Base-by-base conservation (phyloP, 106 monocot genomes). In the Dioscorea alata region DNA sequence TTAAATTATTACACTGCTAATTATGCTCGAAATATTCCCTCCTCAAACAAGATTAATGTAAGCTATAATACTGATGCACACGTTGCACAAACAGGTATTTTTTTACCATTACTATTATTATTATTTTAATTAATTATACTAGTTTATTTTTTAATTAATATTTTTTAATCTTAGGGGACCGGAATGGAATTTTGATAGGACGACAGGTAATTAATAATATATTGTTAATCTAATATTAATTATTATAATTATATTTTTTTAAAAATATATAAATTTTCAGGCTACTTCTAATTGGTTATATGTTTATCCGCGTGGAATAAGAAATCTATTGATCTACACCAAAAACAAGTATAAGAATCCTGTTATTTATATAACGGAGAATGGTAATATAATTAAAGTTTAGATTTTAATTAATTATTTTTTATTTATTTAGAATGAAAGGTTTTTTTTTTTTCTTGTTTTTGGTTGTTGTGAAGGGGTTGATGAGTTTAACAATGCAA, bases 1-100 rank as follows among this genome's bases (percentile, higher is more conserved):
- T 50, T 91, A 6, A 91, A 91, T 49, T 91, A 87, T 61, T 91
- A 91, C 69, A 75, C 84, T 0, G 20, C 84, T 42, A 61, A 70
- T 15, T 91, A 84, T 50, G 87, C 72, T 3, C 13, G 15, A 20
- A 51, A 35, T 24, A n/a, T 70, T 31, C 62, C 64, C 25, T 17
- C 34, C 7, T 66, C 65, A 0, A 66, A 75, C 8, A 9, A 15
- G 3, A 8, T 67, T 2, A 71, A 72, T 23, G 4, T 9, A 22
- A 75, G 50, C 71, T 80, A 78, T 16, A 61, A 0, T 2, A 71
- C 59, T 0, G 89, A 85, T 77, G 6, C 71, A 16, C 25, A 24
- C 10, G 68, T 71, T 20, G 57, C 64, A 19, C 0, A 7, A 2
- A 75, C 81, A 19, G 80, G 84, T 81, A 28, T 28, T n/a, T n/a